phyloP scores from a whole-genome alignment of 306 rosid genomes.

The Vachellia pachyceras region DNA sequence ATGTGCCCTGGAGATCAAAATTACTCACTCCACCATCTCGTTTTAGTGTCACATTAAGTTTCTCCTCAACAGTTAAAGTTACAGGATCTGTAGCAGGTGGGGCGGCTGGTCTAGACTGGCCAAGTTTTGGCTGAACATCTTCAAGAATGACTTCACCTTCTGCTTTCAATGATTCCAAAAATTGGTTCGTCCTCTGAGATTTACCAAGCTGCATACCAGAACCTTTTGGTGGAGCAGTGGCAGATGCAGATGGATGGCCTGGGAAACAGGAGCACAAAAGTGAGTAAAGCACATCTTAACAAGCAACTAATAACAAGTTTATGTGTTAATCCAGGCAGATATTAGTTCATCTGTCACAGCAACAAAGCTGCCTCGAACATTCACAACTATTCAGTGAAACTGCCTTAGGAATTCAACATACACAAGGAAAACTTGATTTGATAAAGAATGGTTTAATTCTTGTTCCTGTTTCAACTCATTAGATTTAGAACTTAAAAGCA shows the following conservation, averaged over 20 bases:
- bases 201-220: conserved; percentile 91
- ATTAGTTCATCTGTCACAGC: conserved; percentile 20
- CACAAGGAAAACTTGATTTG: no score
- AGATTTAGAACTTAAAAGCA: conserved; percentile 27
- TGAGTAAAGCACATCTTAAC: conserved; percentile 33
- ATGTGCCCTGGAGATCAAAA: conserved; percentile 93
- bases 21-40: conserved; percentile 94
- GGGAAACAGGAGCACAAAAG: conserved; percentile 36
- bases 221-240: conserved; percentile 95
- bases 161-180: conserved; percentile 92
- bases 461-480: conserved; percentile 33
- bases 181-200: conserved; percentile 84
- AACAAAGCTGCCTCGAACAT: background rate
- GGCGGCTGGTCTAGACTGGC: conserved; percentile 71
- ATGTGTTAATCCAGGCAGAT: conserved; percentile 24
- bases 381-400: background rate
- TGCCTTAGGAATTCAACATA: background rate
- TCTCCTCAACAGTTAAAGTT: conserved; percentile 94
- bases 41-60: conserved; percentile 82
- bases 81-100: conserved; percentile 86
- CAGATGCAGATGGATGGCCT: conserved; percentile 82
- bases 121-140: conserved; percentile 81
- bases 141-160: conserved; percentile 96
- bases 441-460: conserved; percentile 24
- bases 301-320: background rate